phyloP scores from a whole-genome alignment of 2,329 filamentous ascomycete species.

The Pseudogymnoascus sp. region DNA sequence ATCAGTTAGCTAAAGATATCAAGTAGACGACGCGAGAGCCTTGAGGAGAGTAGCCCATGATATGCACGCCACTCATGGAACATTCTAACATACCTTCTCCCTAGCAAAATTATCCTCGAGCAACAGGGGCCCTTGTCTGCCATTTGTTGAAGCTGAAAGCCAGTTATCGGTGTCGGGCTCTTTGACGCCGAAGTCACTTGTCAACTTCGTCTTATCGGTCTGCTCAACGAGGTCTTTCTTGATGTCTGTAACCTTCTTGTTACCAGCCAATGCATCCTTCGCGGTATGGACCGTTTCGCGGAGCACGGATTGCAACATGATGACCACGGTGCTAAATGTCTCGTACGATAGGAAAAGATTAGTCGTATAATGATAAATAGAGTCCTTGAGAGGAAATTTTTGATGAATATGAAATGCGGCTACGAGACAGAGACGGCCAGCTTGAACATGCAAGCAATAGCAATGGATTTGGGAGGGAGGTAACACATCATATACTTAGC shows the following conservation, averaged over 20 bases:
- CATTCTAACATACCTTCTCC: conserved; percentile 51
- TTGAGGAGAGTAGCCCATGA: conserved; percentile 12
- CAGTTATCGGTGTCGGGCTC: conserved; percentile 68
- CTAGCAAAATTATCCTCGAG: conserved; percentile 64
- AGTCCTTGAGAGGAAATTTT: background rate
- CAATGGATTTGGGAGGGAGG: background rate
- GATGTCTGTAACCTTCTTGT: conserved; percentile 23
- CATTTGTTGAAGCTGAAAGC: conserved; percentile 55
- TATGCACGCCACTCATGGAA: conserved; percentile 14
- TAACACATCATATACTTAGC: background rate
- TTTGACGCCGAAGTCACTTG: conserved; percentile 69
- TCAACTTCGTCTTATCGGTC: conserved; percentile 51
- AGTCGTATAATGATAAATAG: background rate
- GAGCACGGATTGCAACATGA: conserved; percentile 3
- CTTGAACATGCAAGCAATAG: background rate
- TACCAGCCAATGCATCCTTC: conserved; percentile 10
- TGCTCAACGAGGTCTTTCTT: conserved; percentile 45
- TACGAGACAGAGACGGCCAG: background rate
- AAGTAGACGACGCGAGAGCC: background rate
- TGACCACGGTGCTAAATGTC: background rate
- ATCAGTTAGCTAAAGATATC: conserved; percentile 5
- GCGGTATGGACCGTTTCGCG: background rate
- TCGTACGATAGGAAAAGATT: background rate
- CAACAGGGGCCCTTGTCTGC: conserved; percentile 56
- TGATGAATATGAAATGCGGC: background rate